Conservation (phyloP, 306 rosid species). For the Vigna unguiculata region DNA sequence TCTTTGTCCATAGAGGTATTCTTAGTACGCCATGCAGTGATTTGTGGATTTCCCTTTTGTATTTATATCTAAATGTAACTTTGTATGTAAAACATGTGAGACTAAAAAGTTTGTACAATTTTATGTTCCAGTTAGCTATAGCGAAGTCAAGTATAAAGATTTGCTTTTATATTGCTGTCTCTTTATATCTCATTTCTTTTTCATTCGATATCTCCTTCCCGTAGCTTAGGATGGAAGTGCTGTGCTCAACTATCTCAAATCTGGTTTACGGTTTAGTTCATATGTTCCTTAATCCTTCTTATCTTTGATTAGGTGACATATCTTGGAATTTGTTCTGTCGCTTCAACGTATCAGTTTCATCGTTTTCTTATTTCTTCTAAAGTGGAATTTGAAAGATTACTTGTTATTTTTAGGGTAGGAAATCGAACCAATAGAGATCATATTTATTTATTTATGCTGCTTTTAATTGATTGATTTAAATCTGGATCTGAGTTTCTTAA, state of each 20-base stretch:
- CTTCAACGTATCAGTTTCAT: background rate
- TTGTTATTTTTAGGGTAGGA: background rate
- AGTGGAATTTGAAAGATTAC: background rate
- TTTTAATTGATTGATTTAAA: background rate
- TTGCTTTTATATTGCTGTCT: background rate
- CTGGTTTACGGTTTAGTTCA: conserved; percentile 24
- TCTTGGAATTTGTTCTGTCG: background rate
- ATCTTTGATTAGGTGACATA: background rate
- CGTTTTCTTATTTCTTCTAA: background rate
- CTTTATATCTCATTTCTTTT: background rate
- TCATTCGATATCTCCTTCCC: conserved; percentile 2
- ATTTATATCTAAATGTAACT: conserved; percentile 39
- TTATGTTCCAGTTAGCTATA: conserved; percentile 13
- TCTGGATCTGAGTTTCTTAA: background rate
- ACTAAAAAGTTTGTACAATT: conserved; percentile 35
- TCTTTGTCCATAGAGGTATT: background rate
- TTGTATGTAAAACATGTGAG: conserved; percentile 24
- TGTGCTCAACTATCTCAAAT: background rate
- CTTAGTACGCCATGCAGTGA: conserved; percentile 12
- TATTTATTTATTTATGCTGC: background rate
- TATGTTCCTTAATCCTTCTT: background rate
- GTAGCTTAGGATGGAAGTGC: conserved; percentile 9
- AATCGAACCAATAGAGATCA: background rate
- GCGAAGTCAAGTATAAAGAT: conserved; percentile 28
- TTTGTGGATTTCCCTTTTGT: conserved; percentile 11